These are phyloP conservation scores for Rutidosis leptorrhynchoides DNA, from an alignment of 129 eudicot species.

Conservation along the genomic window DNA sequence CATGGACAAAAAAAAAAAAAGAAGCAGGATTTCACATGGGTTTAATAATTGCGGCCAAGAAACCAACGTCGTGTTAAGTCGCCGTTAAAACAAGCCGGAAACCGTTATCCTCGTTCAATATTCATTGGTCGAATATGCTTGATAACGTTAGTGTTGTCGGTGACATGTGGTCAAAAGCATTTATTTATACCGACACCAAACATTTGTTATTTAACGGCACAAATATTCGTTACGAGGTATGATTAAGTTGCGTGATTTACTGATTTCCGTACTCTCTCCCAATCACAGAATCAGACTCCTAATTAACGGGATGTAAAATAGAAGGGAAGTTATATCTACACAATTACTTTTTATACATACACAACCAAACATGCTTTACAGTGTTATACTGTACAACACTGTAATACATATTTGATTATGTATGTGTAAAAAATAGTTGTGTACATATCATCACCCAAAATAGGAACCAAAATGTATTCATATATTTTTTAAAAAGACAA, in stretches of 20 bases:
- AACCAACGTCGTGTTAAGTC: slow-evolving; percentile 10
- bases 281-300: slow-evolving; percentile 24
- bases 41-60: slow-evolving; percentile 34
- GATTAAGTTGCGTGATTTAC: slow-evolving; percentile 19
- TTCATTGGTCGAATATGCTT: slow-evolving; percentile 1
- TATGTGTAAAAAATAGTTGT: no score
- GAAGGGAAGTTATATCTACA: no score
- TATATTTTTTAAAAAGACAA: no score
- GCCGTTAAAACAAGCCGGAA: slow-evolving; percentile 17
- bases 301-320: slow-evolving; percentile 9
- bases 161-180: slow-evolving; percentile 14
- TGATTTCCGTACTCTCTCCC: slow-evolving; percentile 30
- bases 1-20: neutral
- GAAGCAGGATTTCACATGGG: slow-evolving; percentile 33
- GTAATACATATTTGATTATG: no score
- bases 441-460: no score
- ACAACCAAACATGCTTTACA: no score
- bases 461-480: no score
- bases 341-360: no score
- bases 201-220: slow-evolving; percentile 13
- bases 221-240: slow-evolving; percentile 34
- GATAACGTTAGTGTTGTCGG: slow-evolving; percentile 11
- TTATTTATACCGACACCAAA: neutral
- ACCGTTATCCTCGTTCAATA: slow-evolving; percentile 13
- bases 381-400: no score